These are phyloP conservation scores for Clarireedia monteithiana DNA, from an alignment of 2,329 filamentous ascomycete species.

Conservation along the genomic window DNA sequence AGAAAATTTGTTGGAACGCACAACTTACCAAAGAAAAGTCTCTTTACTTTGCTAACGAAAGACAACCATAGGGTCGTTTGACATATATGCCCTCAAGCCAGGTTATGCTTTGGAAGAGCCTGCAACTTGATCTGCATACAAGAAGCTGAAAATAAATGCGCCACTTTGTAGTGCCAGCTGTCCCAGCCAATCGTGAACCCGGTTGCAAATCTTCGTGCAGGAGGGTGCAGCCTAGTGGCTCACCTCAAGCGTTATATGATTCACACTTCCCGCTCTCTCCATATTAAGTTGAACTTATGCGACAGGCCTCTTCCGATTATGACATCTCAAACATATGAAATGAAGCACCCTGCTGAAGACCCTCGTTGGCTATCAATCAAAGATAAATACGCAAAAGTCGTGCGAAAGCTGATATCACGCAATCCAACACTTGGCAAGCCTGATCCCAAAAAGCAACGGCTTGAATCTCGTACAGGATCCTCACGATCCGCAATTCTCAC, in stretches of 20 bases:
- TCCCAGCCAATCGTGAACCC: too few relatives aligned
- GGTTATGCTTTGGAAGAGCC: not conserved
- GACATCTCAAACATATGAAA: too few relatives aligned
- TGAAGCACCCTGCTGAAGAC: not conserved
- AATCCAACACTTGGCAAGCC: not conserved
- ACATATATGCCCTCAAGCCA: not conserved
- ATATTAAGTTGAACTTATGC: too few relatives aligned
- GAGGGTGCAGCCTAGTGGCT: too few relatives aligned
- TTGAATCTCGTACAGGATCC: conserved; percentile 6
- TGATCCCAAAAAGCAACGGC: conserved; percentile 3
- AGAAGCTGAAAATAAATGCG: too few relatives aligned
- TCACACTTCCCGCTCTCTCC: too few relatives aligned
- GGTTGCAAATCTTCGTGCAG: too few relatives aligned
- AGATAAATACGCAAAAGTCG: conserved; percentile 4
- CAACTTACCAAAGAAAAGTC: too few relatives aligned
- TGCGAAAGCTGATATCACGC: not conserved
- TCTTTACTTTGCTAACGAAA: not conserved
- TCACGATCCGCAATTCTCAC: conserved; percentile 4
- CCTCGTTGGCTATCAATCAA: conserved; percentile 7
- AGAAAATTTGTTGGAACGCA: too few relatives aligned
- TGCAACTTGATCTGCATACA: not conserved
- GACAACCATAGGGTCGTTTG: not conserved
- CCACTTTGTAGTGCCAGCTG: too few relatives aligned
- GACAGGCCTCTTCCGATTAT: too few relatives aligned
- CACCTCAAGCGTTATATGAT: too few relatives aligned